These are phyloP conservation scores for Cudoniella acicularis DNA, from an alignment of 495 filamentous ascomycete species.

Conservation along the genomic window DNA sequence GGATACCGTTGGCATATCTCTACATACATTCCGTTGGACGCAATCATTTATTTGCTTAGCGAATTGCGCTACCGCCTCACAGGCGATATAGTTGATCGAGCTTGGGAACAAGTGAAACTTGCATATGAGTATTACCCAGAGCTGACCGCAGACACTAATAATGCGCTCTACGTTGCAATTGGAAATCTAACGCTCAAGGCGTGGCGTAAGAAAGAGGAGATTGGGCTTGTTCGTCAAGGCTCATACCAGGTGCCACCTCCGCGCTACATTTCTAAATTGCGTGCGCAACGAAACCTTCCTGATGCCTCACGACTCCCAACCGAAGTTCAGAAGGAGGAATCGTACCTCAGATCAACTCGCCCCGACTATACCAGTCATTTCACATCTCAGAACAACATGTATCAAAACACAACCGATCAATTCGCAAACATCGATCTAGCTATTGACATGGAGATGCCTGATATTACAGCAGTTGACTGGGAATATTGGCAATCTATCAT, in stretches of 20 bases:
- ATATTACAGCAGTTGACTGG: slow-evolving; percentile 23
- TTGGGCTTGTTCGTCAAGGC: not conserved
- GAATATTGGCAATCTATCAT: slow-evolving; percentile 27
- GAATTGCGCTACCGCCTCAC: slow-evolving; percentile 47
- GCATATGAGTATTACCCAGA: slow-evolving; percentile 42
- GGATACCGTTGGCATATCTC: slow-evolving; percentile 49
- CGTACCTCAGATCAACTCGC: not conserved
- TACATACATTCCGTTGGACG: slow-evolving; percentile 47
- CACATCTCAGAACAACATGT: not conserved
- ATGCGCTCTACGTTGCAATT: slow-evolving; percentile 34
- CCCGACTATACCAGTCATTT: not conserved
- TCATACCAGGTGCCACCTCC: slow-evolving; percentile 9
- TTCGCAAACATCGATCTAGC: slow-evolving; percentile 4
- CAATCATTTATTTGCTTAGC: slow-evolving; percentile 49
- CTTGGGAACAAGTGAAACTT: slow-evolving; percentile 41
- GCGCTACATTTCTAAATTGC: slow-evolving; percentile 15
- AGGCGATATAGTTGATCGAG: slow-evolving; percentile 47
- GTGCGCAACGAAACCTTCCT: slow-evolving; percentile 18
- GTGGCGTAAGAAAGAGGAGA: slow-evolving; percentile 41
- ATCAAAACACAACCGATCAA: slow-evolving; percentile 2
- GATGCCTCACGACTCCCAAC: not conserved
- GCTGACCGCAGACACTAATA: slow-evolving; percentile 39
- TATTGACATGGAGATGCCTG: slow-evolving; percentile 15
- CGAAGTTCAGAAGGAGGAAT: not conserved
- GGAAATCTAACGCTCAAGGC: slow-evolving; percentile 42